phyloP scores from a whole-genome alignment of 1,284 basidiomycete genomes.

The Ceratobasidium papillatum region DNA sequence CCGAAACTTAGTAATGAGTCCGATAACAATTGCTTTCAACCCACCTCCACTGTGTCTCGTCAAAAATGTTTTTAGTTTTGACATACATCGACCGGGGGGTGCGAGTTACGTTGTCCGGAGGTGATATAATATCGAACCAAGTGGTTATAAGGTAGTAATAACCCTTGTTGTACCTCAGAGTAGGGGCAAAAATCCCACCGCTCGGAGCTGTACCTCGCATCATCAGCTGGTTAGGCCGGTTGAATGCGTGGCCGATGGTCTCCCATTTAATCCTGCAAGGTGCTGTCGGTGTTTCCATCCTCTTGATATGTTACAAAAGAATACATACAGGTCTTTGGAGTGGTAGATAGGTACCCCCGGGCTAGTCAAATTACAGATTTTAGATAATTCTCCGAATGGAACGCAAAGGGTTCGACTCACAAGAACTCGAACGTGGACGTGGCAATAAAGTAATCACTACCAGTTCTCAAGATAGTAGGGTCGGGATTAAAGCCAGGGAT shows the following conservation, averaged over 20 bases:
- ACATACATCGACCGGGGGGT: slow-evolving; percentile 39
- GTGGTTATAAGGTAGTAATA: slow-evolving; percentile 43
- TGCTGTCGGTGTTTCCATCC: background rate
- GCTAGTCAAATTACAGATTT: background rate
- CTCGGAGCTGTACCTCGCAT: slow-evolving; percentile 44
- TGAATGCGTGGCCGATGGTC: slow-evolving; percentile 43
- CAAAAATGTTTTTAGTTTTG: slow-evolving; percentile 38
- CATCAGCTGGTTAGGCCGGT: slow-evolving; percentile 41
- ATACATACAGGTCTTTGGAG: slow-evolving; percentile 40
- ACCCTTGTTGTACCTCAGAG: slow-evolving; percentile 41
- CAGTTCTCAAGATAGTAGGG: slow-evolving; percentile 41
- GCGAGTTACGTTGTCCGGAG: slow-evolving; percentile 38
- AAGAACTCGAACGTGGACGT: slow-evolving; percentile 45
- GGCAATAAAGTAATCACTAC: slow-evolving; percentile 43
- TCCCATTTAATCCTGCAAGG: slow-evolving; percentile 42
- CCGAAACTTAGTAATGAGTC: background rate
- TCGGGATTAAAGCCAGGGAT: slow-evolving; percentile 43
- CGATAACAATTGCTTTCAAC: background rate
- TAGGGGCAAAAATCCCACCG: slow-evolving; percentile 41
- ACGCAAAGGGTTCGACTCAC: background rate
- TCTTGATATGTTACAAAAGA: too few relatives aligned
- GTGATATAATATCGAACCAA: slow-evolving; percentile 41
- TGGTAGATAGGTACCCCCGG: slow-evolving; percentile 45
- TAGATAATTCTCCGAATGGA: background rate
- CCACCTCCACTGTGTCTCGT: slow-evolving; percentile 39